Conservation (phyloP, 2,329 filamentous ascomycete species). For the Diaporthe sp. region DNA sequence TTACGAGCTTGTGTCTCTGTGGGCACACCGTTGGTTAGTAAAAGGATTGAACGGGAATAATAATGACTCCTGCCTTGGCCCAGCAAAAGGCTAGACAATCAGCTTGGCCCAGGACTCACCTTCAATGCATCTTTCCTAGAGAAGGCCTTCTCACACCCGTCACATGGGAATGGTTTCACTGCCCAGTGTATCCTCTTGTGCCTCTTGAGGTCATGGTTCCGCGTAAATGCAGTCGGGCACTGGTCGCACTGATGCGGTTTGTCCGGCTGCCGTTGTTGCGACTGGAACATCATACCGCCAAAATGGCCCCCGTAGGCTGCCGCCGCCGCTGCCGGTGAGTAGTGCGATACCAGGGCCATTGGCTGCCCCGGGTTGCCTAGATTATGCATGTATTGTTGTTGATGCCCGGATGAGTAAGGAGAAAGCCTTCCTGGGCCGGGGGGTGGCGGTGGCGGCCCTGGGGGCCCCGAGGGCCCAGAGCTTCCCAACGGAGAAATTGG, state of each 20-base stretch:
- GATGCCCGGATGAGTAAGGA: conserved; percentile 57
- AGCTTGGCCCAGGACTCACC: conserved; percentile 67
- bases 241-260: conserved; percentile 95
- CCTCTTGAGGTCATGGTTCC: conserved; percentile 95
- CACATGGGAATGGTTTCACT: conserved; percentile 95
- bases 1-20: conserved; percentile 73
- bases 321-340: conserved; percentile 49
- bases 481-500: conserved; percentile 38
- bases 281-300: conserved; percentile 58
- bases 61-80: background rate
- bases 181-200: conserved; percentile 96
- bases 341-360: conserved; percentile 72
- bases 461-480: conserved; percentile 23
- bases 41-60: background rate
- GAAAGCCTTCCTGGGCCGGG: conserved; percentile 34
- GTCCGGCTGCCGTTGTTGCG: conserved; percentile 68
- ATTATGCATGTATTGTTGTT: conserved; percentile 72
- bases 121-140: conserved; percentile 97
- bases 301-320: conserved; percentile 37
- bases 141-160: conserved; percentile 94
- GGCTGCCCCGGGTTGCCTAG: conserved; percentile 79
- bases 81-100: background rate
- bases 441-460: conserved; percentile 16
- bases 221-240: conserved; percentile 93
- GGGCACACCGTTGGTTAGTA: conserved; percentile 40